A percentile compares a stretch with the other conserved stretches of the same genome.
Evolutionary conservation across 805 yeast species (phyloP).

Genomic region (Candida patagonica): DNA sequence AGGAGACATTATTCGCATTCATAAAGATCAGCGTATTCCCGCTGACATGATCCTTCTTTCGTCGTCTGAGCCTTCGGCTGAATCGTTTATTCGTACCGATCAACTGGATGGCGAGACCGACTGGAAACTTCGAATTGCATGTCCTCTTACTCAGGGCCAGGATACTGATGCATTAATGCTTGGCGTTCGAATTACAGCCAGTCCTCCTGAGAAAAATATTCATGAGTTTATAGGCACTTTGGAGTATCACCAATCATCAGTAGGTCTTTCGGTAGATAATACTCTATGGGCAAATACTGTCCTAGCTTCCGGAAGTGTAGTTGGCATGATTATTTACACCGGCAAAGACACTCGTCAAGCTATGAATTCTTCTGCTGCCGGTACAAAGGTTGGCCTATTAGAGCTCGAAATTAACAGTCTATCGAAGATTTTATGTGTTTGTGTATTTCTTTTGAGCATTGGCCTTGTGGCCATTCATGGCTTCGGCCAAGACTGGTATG

Average conservation of each 20-base stretch:
- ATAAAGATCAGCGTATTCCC: conserved; percentile 81
- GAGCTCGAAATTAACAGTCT: conserved; percentile 85
- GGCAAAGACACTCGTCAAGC: conserved; percentile 93
- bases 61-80: conserved; percentile 73
- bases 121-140: conserved; percentile 87
- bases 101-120: conserved; percentile 99
- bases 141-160: conserved; percentile 54
- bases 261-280: conserved; percentile 67
- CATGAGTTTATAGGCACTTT: conserved; percentile 74
- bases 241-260: conserved; percentile 43
- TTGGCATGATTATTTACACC: conserved; percentile 83
- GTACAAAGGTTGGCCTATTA: conserved; percentile 80
- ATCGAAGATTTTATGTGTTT: conserved; percentile 78
- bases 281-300: conserved; percentile 98
- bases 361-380: conserved; percentile 80
- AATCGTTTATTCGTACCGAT: conserved; percentile 90
- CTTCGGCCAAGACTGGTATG: conserved; percentile 64
- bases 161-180: conserved; percentile 31
- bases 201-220: conserved; percentile 78
- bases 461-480: conserved; percentile 76
- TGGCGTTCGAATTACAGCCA: conserved; percentile 52
- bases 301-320: conserved; percentile 83
- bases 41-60: conserved; percentile 85
- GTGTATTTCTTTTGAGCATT: conserved; percentile 72
- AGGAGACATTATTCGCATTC: conserved; percentile 74